Base-by-base conservation (phyloP, 345 rosid genomes). In the Clarkia xantiana region DNA sequence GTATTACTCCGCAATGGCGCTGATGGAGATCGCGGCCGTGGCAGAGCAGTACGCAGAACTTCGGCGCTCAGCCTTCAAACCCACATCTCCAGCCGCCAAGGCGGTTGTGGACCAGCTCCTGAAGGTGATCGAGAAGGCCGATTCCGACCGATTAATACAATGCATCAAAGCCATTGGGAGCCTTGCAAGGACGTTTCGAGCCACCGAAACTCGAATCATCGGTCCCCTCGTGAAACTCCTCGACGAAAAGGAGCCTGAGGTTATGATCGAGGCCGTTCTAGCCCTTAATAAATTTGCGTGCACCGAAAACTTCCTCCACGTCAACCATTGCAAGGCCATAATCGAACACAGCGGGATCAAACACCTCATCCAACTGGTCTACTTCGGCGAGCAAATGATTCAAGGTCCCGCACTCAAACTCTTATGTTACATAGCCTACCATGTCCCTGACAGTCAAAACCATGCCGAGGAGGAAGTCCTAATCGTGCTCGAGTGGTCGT, bases 401-500 rank as follows among this genome's bases (percentile, higher is more conserved):
- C 65, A 44, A 23, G 13, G n/a, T 4, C 51, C 46, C 6, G 59
- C 54, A 11, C 44, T 49, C 14, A 40, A 29, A 17, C 55, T 62
- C 11, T 45, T 62, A 10, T 62, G 60, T 50, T 42, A 48, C 55
- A 49, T 62, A 3, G 54, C 66, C 13, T 44, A 29, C 18, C 54
- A 56, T 44, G 54, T 44, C 4, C 54, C 59, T 9, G 55, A 62
- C 18, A 62, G 49, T 19, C 55, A 62, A 38, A 47, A 54, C 10
- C 45, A 54, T 11, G 55, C 45, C n/a, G 55, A 62, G 22, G 66
- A 55, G 10, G 46, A 55, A 49, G 60, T 55, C 45, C 29, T 62
- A 15, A 43, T 55, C 13, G 55, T 38, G 43, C 59, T 62, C 45
- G 66, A 62, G 18, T 55, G 60, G 59, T 67, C 90, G 3, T 51